Evolutionary conservation across 2,329 filamentous ascomycete species (phyloP).

Genomic region (Fusarium bactridioides): DNA sequence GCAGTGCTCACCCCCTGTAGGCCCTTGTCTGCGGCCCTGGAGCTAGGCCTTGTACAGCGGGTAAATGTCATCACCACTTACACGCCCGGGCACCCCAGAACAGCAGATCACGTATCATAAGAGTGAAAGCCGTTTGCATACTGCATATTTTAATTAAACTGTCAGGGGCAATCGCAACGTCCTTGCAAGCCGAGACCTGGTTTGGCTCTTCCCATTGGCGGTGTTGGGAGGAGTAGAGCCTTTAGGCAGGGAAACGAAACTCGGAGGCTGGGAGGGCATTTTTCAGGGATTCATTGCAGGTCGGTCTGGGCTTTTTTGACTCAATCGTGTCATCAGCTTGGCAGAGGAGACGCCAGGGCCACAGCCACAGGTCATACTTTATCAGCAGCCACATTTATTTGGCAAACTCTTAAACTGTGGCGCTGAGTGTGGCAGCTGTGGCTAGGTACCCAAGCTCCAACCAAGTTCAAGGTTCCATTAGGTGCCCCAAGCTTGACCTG

Average conservation of each 20-base stretch:
- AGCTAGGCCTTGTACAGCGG: conserved; percentile 29
- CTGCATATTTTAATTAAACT: conserved; percentile 36
- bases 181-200: conserved; percentile 5
- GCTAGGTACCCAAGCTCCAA: conserved; percentile 27
- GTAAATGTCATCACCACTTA: conserved; percentile 34
- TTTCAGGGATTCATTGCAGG: conserved; percentile 28
- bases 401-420: conserved; percentile 15
- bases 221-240: conserved; percentile 5
- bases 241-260: conserved; percentile 30
- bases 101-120: conserved; percentile 12
- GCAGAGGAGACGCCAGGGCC: neutral
- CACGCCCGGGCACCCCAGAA: conserved; percentile 19
- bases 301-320: conserved; percentile 2
- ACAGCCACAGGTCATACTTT: neutral
- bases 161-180: conserved; percentile 19
- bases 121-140: conserved; percentile 22
- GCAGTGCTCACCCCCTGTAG: conserved; percentile 9
- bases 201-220: conserved; percentile 25
- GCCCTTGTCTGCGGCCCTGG: conserved; percentile 24
- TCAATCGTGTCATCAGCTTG: conserved; percentile 13
- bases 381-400: neutral
- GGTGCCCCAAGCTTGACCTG: conserved; percentile 21
- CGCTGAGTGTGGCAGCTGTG: conserved; percentile 34
- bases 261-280: conserved; percentile 36
- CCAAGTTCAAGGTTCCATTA: conserved; percentile 18